phyloP scores from a whole-genome alignment of 179 eudicot species.

The Silene noctiflora region DNA sequence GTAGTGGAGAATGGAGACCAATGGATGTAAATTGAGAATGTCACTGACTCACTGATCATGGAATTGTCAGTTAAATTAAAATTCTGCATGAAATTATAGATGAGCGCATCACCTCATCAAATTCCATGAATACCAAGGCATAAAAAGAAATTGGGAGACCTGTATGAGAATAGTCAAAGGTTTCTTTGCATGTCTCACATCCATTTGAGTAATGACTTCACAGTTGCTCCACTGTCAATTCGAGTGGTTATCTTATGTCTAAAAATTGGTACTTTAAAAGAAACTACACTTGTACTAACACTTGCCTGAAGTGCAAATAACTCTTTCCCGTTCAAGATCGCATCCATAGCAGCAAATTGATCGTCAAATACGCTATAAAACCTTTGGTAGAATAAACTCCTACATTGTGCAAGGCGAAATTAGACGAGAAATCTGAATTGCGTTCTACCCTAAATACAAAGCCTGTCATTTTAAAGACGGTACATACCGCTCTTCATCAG shows the following conservation, averaged over 20 bases:
- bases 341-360: slow-evolving; percentile 65
- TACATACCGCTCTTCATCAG: slow-evolving; percentile 58
- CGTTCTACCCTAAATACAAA: slow-evolving; percentile 2
- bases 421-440: slow-evolving; percentile 16
- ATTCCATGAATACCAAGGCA: neutral
- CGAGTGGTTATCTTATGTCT: neutral
- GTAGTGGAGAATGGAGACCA: neutral
- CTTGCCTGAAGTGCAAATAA: slow-evolving; percentile 72
- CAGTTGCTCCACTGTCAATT: neutral
- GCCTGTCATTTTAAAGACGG: neutral
- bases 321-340: slow-evolving; percentile 76
- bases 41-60: neutral
- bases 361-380: slow-evolving; percentile 79
- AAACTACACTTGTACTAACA: neutral
- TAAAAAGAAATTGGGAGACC: neutral
- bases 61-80: neutral
- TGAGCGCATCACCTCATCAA: neutral
- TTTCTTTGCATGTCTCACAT: neutral
- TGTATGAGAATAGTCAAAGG: neutral
- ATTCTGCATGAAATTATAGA: neutral
- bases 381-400: slow-evolving; percentile 62
- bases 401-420: slow-evolving; percentile 25
- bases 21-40: neutral
- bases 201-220: neutral
- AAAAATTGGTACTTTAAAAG: neutral